Evolutionary conservation across 805 yeast species (phyloP).

Genomic region (Metschnikowia aberdeeniae): DNA sequence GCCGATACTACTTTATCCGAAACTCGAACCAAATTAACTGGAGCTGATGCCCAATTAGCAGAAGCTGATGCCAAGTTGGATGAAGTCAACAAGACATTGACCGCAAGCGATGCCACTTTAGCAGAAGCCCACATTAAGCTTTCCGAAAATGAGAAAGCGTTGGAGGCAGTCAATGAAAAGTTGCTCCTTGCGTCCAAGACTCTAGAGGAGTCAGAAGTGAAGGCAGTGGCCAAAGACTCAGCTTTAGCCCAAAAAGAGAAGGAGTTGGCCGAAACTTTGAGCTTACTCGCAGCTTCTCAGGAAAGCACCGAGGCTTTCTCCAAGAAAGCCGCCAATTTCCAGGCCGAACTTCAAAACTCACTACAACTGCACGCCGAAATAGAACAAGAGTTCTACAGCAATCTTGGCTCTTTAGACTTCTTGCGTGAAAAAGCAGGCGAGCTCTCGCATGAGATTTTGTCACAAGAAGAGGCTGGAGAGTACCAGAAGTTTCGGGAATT

Average conservation of each 20-base stretch:
- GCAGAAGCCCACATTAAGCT: background rate
- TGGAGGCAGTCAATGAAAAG: too few relatives aligned
- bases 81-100: background rate
- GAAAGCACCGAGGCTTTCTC: background rate
- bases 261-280: background rate
- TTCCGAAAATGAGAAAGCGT: too few relatives aligned
- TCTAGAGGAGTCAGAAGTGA: background rate
- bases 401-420: slow-evolving; percentile 9
- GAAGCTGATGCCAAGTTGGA: too few relatives aligned
- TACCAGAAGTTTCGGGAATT: slow-evolving; percentile 3
- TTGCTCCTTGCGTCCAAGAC: too few relatives aligned
- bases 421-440: slow-evolving; percentile 8
- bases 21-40: background rate
- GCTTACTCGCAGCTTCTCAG: background rate
- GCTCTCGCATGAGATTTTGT: slow-evolving; percentile 4
- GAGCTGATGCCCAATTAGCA: too few relatives aligned
- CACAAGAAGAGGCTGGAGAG: slow-evolving; percentile 4
- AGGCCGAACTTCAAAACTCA: background rate
- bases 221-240: background rate
- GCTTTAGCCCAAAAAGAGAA: background rate
- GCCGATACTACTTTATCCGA: background rate
- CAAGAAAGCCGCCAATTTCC: background rate
- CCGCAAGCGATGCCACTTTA: background rate
- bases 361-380: background rate
- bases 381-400: slow-evolving; percentile 1